Percentiles rank a stretch among this genome's conserved stretches.
These are phyloP conservation scores for Pyrenophora graminea DNA, from an alignment of 2,329 filamentous ascomycete species.

Conservation along the genomic window DNA sequence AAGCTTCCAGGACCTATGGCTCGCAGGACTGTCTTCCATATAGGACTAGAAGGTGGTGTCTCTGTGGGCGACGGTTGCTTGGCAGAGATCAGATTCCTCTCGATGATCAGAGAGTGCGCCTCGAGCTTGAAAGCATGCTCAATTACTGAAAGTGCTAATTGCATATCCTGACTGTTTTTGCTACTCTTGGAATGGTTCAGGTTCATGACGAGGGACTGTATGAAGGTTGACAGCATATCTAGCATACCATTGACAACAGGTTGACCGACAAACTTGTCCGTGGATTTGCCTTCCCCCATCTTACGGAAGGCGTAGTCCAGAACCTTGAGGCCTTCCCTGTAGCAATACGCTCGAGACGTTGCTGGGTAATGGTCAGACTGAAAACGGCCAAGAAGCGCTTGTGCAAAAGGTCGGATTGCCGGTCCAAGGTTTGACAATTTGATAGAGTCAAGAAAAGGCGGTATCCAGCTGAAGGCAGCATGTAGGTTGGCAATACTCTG, in stretches of 20 bases:
- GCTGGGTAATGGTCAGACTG: conserved; percentile 61
- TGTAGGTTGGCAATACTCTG: conserved; percentile 63
- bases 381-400: conserved; percentile 71
- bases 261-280: conserved; percentile 46
- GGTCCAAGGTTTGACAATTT: conserved; percentile 75
- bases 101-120: conserved; percentile 69
- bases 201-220: conserved; percentile 42
- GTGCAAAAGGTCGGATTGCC: conserved; percentile 76
- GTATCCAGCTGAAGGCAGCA: conserved; percentile 75
- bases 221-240: conserved; percentile 67
- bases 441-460: conserved; percentile 76
- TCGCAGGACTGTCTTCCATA: conserved; percentile 78
- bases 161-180: conserved; percentile 37
- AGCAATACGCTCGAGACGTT: conserved; percentile 64
- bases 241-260: conserved; percentile 60
- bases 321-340: conserved; percentile 60
- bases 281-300: conserved; percentile 40
- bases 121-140: conserved; percentile 70
- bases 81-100: conserved; percentile 68
- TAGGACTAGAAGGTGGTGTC: conserved; percentile 70
- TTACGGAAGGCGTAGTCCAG: conserved; percentile 41
- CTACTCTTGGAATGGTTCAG: conserved; percentile 35
- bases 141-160: conserved; percentile 66
- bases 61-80: conserved; percentile 65
- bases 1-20: conserved; percentile 69